phyloP scores from a whole-genome alignment of 106 monocot genomes.

The Cymbidium sinense region DNA sequence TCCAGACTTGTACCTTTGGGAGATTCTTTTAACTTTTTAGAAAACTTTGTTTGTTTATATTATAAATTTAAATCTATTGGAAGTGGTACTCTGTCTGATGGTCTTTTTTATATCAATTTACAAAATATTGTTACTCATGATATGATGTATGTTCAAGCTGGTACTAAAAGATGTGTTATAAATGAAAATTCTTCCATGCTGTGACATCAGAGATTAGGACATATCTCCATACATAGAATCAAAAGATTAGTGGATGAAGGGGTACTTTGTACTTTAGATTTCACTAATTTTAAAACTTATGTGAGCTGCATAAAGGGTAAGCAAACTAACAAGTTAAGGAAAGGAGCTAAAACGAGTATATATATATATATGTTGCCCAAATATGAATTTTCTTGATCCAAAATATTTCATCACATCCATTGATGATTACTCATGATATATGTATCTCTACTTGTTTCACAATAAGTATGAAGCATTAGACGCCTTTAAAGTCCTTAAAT shows the following conservation, averaged over 20 bases:
- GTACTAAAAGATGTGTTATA: conserved; percentile 5
- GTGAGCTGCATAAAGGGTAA: neutral
- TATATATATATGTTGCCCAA: neutral
- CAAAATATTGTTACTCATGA: too few relatives aligned
- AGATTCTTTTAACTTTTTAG: neutral
- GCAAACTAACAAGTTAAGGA: neutral
- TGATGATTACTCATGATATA: too few relatives aligned
- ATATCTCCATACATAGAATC: neutral
- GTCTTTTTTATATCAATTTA: too few relatives aligned
- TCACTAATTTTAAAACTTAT: neutral
- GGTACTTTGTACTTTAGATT: neutral
- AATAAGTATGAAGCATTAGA: too few relatives aligned
- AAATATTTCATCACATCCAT: too few relatives aligned
- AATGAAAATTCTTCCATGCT: neutral
- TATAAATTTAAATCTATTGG: neutral
- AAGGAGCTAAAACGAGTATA: neutral
- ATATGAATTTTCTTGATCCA: neutral
- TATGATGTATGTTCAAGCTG: too few relatives aligned
- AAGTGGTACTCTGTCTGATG: neutral
- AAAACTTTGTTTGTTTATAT: neutral
- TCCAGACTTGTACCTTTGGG: conserved; percentile 5
- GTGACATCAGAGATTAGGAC: neutral
- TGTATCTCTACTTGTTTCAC: too few relatives aligned
- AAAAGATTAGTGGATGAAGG: neutral
- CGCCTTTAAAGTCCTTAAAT: too few relatives aligned